Evolutionary conservation across 2,329 filamentous ascomycete species (phyloP), one percentile per base, ranked within the genome.

Genomic region (Xylariaceae sp.): DNA sequence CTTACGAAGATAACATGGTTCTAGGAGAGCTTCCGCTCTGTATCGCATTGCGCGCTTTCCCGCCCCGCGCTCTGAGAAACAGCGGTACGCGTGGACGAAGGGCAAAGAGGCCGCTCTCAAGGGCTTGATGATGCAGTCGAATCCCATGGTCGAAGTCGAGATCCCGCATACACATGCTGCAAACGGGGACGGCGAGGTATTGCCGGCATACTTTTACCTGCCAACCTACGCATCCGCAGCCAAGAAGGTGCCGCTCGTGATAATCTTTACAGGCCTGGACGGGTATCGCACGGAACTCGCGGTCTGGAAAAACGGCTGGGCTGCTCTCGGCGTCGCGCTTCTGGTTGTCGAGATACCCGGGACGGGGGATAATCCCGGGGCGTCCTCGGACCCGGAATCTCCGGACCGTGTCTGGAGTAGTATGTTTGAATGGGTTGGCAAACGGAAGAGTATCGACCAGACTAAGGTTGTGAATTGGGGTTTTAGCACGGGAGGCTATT

Each of bases 401-500:
- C 77, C 81, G 0, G 82, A 85, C 55, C 73, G 82, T 0, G 73
- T 81, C 23, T 84, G 78, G 73, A 73, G 67, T 3, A 80, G 74
- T 49, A 62, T 85, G 24, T 75, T 84, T 36, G 79, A 81, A 60
- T 84, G 80, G 80, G 62, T 83, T 11, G 76, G 71, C 21, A 55
- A 64, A 32, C 79, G 81, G 58, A 58, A 71, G 1, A 70, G 63
- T 6, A 75, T 84, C 35, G 79, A 83, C 55, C 73, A 71, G 50
- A 67, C 67, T 24, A 77, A 75, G 43, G 63, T 81, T 6, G 74
- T 77, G 0, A 72, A 81, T 23, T 85, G 82, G 81, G 81, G 77
- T 0, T 82, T 83, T 63, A 78, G 74, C 50, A 85, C 82, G 0
- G 82, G 82, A 13, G 82, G 82, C 0, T 84, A 81, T 67, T 84